Percentiles rank a stretch among this genome's conserved stretches.
These are phyloP conservation scores for Clavispora carvajalis DNA, from an alignment of 805 yeast genomes.

Conservation along the genomic window DNA sequence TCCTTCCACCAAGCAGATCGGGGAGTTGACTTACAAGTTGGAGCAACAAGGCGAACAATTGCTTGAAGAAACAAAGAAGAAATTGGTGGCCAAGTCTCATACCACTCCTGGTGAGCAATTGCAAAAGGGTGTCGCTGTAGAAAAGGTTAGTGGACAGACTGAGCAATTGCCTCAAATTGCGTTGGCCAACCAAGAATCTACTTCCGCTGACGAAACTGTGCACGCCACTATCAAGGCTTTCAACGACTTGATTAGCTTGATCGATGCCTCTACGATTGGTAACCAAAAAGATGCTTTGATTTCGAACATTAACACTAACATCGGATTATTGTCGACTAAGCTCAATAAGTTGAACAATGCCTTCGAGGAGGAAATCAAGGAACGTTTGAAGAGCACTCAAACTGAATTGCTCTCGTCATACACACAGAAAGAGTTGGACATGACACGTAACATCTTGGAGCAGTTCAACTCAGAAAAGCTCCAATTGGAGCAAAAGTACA, in stretches of 20 bases:
- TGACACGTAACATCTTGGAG: conserved; percentile 53
- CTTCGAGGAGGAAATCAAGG: conserved; percentile 34
- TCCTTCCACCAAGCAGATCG: conserved; percentile 30
- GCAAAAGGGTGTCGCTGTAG: conserved; percentile 36
- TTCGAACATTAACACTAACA: conserved; percentile 27
- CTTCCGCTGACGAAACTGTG: conserved; percentile 28
- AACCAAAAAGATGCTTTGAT: conserved; percentile 25
- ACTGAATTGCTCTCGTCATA: conserved; percentile 35
- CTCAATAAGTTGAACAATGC: conserved; percentile 27
- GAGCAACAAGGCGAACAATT: conserved; percentile 30
- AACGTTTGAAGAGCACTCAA: conserved; percentile 31
- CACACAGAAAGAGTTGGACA: conserved; percentile 48
- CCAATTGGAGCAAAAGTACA: conserved; percentile 55
- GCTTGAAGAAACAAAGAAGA: conserved; percentile 32
- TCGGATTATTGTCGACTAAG: conserved; percentile 26
- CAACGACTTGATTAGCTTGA: conserved; percentile 32
- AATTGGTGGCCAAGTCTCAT: conserved; percentile 15
- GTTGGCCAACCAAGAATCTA: conserved; percentile 17
- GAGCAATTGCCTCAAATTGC: conserved; percentile 30
- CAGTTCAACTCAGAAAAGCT: conserved; percentile 61
- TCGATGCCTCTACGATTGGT: conserved; percentile 25
- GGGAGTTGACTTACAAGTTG: conserved; percentile 27
- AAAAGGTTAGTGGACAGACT: conserved; percentile 24
- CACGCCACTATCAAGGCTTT: conserved; percentile 32
- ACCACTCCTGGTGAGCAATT: conserved; percentile 38